Percentiles rank a stretch among this genome's conserved stretches.
These are phyloP conservation scores for Dactylellina sp. DNA, from an alignment of 2,329 filamentous ascomycete genomes.

Conservation along the genomic window DNA sequence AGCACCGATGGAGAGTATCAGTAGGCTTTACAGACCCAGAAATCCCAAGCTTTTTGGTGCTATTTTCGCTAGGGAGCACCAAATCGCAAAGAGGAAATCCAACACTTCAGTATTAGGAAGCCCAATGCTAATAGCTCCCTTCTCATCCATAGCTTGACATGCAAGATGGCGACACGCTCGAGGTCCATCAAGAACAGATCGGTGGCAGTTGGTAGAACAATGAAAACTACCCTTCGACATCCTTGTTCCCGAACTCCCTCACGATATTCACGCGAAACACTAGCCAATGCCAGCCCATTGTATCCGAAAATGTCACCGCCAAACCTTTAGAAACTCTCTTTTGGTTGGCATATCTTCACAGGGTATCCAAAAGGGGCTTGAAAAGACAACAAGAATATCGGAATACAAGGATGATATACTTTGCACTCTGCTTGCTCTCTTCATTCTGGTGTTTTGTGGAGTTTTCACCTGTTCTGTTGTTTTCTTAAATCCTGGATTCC, in stretches of 20 bases:
- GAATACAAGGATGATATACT: slow-evolving; percentile 2
- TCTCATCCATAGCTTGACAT: slow-evolving; percentile 80
- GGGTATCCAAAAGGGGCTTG: not conserved
- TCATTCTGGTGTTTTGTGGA: slow-evolving; percentile 55
- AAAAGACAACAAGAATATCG: not conserved
- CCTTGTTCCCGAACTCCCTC: not conserved
- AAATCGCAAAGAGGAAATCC: not conserved
- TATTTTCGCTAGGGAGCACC: not conserved
- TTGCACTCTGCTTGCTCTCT: slow-evolving; percentile 40
- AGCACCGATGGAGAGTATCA: no score
- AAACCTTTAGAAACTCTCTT: no score
- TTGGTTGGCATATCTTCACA: not conserved
- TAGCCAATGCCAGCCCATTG: no score
- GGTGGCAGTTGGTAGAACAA: slow-evolving; percentile 72
- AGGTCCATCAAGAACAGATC: slow-evolving; percentile 98
- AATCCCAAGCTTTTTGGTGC: slow-evolving; percentile 2
- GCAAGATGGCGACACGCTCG: slow-evolving; percentile 93
- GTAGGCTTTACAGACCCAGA: not conserved
- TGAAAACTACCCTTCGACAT: slow-evolving; percentile 1
- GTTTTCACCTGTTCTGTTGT: slow-evolving; percentile 18
- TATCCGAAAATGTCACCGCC: no score
- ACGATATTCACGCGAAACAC: no score
- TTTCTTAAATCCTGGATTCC: not conserved
- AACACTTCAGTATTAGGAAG: slow-evolving; percentile 28
- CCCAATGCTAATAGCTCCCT: slow-evolving; percentile 57